A percentile compares a stretch with the other conserved stretches of the same genome.
Evolutionary conservation across 177 flowering plant genomes (phyloP).

Genomic region (Vitis hybrid): DNA sequence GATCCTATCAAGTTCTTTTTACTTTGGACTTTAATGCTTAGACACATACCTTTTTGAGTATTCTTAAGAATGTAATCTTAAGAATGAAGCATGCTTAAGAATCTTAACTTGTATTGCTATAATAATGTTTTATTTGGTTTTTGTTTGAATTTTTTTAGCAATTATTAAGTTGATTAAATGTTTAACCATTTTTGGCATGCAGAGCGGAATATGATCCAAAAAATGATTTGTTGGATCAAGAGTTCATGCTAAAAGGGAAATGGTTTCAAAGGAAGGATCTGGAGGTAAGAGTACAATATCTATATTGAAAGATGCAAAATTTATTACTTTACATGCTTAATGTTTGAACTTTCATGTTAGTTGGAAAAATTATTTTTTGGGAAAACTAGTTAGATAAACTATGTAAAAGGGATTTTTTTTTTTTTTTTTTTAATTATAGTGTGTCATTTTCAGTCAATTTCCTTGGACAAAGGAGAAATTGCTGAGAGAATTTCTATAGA

Average conservation of each 20-base stretch:
- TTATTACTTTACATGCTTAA: neutral
- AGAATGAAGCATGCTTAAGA: too few relatives aligned
- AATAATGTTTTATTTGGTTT: neutral
- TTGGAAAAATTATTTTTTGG: neutral
- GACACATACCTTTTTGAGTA: neutral
- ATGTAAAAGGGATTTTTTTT: too few relatives aligned
- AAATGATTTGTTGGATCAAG: conserved; percentile 78
- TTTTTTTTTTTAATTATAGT: too few relatives aligned
- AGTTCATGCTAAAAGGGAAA: conserved; percentile 84
- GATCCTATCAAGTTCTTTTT: too few relatives aligned
- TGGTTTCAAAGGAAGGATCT: conserved; percentile 87
- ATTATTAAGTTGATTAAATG: neutral
- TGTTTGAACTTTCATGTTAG: neutral
- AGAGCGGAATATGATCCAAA: conserved; percentile 91
- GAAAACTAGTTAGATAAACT: too few relatives aligned
- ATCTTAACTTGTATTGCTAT: too few relatives aligned
- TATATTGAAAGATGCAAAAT: neutral
- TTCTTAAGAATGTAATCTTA: neutral
- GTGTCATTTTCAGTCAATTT: too few relatives aligned
- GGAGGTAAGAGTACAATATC: conserved; percentile 51
- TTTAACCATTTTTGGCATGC: conserved; percentile 28
- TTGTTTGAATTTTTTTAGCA: neutral
- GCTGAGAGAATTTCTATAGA: too few relatives aligned
- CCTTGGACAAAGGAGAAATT: too few relatives aligned
- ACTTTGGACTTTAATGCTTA: too few relatives aligned